These are phyloP conservation scores for Mucor saturninus DNA, from an alignment of 371 early-diverging fungal species.

Conservation along the genomic window DNA sequence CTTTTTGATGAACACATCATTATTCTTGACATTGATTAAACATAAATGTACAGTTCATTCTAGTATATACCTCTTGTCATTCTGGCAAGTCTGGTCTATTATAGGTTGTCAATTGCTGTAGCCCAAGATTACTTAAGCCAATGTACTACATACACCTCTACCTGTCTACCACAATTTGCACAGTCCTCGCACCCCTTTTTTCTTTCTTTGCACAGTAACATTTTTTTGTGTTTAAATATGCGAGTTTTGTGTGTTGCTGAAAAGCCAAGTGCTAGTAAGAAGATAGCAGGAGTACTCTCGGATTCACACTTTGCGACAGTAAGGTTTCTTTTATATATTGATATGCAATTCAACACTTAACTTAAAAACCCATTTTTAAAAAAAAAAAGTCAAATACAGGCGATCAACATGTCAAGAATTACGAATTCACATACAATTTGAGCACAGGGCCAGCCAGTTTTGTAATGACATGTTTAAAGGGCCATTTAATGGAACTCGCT, in stretches of 20 bases:
- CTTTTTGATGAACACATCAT: too few species aligned
- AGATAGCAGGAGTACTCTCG: conserved; percentile 87
- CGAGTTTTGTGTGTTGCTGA: conserved; percentile 96
- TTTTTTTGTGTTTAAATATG: conserved; percentile 34
- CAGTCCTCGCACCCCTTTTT: too few species aligned
- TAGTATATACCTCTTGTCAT: too few species aligned
- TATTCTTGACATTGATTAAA: too few species aligned
- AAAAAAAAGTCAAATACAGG: conserved; percentile 50
- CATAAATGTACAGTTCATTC: too few species aligned
- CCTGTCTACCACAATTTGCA: too few species aligned
- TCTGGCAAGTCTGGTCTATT: too few species aligned
- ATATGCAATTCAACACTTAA: too few species aligned
- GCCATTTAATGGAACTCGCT: conserved; percentile 76
- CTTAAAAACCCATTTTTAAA: background rate
- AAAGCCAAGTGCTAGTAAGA: conserved; percentile 96
- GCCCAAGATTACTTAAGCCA: too few species aligned
- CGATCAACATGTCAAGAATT: conserved; percentile 80
- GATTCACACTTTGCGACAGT: conserved; percentile 42
- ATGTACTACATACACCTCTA: too few species aligned
- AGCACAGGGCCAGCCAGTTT: conserved; percentile 64
- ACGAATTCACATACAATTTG: conserved; percentile 70
- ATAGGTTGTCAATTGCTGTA: too few species aligned
- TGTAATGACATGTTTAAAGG: conserved; percentile 86
- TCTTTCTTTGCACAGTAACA: too few species aligned
- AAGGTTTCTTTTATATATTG: conserved; percentile 18